Percentiles rank a stretch among this genome's conserved stretches.
Conservation (phyloP, 2,329 filamentous ascomycete genomes). For the Verruconis gallopava region DNA sequence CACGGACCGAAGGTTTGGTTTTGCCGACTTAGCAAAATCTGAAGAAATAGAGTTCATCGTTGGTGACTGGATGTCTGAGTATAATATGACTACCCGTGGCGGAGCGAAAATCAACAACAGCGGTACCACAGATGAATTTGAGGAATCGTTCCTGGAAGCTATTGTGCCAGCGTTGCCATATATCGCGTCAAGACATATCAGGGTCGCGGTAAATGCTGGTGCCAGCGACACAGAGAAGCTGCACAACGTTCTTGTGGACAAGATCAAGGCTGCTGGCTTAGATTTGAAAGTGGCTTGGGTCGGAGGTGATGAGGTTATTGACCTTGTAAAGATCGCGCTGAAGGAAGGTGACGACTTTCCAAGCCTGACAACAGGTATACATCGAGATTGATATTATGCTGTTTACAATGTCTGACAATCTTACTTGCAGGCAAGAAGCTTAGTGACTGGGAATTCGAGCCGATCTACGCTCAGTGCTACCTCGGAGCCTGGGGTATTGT, state of each 20-base stretch:
- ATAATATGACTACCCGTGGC: constrained; percentile 13
- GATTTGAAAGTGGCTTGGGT: constrained; percentile 7
- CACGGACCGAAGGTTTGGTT: constrained; percentile 25
- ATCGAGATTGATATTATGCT: too few relatives aligned
- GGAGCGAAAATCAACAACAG: constrained; percentile 10
- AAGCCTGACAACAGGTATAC: constrained; percentile 16
- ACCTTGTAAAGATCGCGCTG: constrained; percentile 10
- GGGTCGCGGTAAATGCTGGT: constrained; percentile 10
- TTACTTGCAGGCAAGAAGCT: constrained; percentile 8
- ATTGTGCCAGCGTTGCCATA: constrained; percentile 12
- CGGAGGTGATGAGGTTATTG: constrained; percentile 13
- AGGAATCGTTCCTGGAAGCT: constrained; percentile 12
- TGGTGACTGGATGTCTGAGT: constrained; percentile 17
- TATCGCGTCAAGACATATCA: constrained; percentile 8
- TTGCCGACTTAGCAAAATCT: constrained; percentile 14
- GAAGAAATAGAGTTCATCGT: constrained; percentile 13
- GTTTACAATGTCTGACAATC: constrained; percentile 10
- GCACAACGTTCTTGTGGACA: constrained; percentile 1
- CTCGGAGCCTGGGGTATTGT: constrained; percentile 29
- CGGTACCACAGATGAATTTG: constrained; percentile 10
- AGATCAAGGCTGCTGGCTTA: constrained; percentile 1
- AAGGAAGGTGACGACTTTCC: constrained; percentile 12
- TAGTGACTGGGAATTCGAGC: constrained; percentile 13
- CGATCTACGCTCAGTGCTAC: constrained; percentile 14
- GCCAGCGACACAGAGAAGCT: constrained; percentile 5